Base-by-base conservation (phyloP, 352 stramenopile species). In the Albugo laibachii region DNA sequence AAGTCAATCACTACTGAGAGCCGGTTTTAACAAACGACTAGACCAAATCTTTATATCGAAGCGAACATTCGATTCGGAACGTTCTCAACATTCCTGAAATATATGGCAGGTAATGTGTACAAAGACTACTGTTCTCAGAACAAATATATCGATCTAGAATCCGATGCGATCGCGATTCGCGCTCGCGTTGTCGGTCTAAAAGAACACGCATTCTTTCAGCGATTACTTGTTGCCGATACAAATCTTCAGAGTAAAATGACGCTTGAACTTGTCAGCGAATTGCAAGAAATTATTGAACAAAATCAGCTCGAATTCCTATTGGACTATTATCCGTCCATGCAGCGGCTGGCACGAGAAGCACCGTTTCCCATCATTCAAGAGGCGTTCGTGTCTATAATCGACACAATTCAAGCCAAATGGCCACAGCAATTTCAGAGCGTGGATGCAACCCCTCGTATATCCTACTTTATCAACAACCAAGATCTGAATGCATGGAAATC, bases 131-230 rank as follows among this genome's bases (percentile, higher is more conserved):
- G 8, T 31, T 31, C 24, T 31, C 24, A 31, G 8, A 31, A 3
- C 3, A 3, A 31, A 31, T 31, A 31, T 31, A 8, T 31, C 24
- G 24, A 31, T 8, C 8, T 31, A 31, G 24, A 31, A 31, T 31
- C 24, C 3, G 24, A 31, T 8, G 3, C 24, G 8, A 31, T 31
- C 24, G 24, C 24, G 8, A 31, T 31, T 31, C 24, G 24, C 24
- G 24, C 24, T 31, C 24, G 24, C 3, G 24, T 31, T 10, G 24
- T 85, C 38, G 61, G 63, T 47, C 69, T 77, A n/a, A 68, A 81
- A 52, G 65, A 75, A 46, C 72, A 91, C 47, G 65, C 67, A 11
- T 91, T 91, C 52, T 91, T 91, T 53, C 77, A 73, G 1, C 74
- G 77, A 15, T 55, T 91, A 40, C 50, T 81, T 14, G 74, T 86